A percentile compares a stretch with the other conserved stretches of the same genome.
Conservation (phyloP, 2,329 filamentous ascomycete species). For the Zymoseptoria ardabiliae region DNA sequence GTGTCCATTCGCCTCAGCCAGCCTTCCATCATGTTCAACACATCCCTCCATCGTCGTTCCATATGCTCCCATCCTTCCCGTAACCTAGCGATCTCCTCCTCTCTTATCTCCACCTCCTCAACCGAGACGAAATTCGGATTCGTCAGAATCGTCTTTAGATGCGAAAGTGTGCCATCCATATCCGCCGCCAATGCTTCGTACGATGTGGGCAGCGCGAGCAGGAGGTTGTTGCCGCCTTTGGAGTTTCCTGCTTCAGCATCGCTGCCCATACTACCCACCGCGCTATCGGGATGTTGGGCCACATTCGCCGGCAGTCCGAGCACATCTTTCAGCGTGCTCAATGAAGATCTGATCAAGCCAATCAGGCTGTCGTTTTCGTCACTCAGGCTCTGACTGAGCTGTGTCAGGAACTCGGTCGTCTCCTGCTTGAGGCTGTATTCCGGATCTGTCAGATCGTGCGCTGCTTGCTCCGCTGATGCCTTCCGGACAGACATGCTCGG, state of each 20-base stretch:
- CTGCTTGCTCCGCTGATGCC: slow-evolving; percentile 38
- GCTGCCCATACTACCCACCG: slow-evolving; percentile 25
- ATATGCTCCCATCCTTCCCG: slow-evolving; percentile 87
- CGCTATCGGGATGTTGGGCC: slow-evolving; percentile 25
- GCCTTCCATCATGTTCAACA: slow-evolving; percentile 80
- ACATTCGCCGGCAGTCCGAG: slow-evolving; percentile 45
- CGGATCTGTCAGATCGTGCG: slow-evolving; percentile 45
- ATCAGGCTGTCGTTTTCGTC: slow-evolving; percentile 87
- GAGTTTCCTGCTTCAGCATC: slow-evolving; percentile 17
- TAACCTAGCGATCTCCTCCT: slow-evolving; percentile 80
- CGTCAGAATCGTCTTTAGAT: slow-evolving; percentile 75
- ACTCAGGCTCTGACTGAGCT: slow-evolving; percentile 72
- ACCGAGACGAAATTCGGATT: slow-evolving; percentile 95
- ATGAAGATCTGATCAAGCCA: slow-evolving; percentile 61
- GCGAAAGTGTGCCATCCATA: slow-evolving; percentile 69
- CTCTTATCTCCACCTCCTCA: slow-evolving; percentile 86
- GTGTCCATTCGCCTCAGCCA: slow-evolving; percentile 80
- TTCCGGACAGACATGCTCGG: slow-evolving; percentile 46
- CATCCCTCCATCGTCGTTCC: slow-evolving; percentile 84
- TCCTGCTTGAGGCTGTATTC: slow-evolving; percentile 71
- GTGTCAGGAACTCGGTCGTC: slow-evolving; percentile 84
- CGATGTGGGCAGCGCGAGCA: slow-evolving; percentile 46
- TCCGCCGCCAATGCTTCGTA: slow-evolving; percentile 65
- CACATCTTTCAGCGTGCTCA: slow-evolving; percentile 61
- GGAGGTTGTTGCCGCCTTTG: slow-evolving; percentile 26